These are phyloP conservation scores for Dioscorea zingiberensis DNA, from an alignment of 106 monocot genomes.

Conservation along the genomic window DNA sequence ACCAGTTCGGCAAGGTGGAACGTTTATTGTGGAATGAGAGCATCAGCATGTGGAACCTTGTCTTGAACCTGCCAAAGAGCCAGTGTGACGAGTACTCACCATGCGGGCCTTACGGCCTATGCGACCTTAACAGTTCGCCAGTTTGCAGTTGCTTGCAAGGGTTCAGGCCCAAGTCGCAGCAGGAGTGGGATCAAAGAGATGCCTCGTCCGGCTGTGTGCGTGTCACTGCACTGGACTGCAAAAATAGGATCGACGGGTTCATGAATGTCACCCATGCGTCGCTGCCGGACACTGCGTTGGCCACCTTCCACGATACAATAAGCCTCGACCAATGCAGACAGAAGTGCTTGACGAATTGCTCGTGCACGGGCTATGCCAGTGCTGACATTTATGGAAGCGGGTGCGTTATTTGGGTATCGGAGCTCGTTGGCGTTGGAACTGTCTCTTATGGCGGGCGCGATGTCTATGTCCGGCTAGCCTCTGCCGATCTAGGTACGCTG, in stretches of 20 bases:
- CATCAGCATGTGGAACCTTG: slow-evolving; percentile 15
- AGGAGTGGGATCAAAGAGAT: slow-evolving; percentile 24
- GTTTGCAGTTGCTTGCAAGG: slow-evolving; percentile 42
- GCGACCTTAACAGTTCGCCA: slow-evolving; percentile 18
- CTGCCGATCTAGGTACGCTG: not conserved
- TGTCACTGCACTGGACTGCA: slow-evolving; percentile 28
- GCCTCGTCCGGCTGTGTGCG: slow-evolving; percentile 30
- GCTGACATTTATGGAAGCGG: slow-evolving; percentile 6
- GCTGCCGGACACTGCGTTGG: slow-evolving; percentile 18
- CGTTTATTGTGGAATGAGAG: slow-evolving; percentile 21
- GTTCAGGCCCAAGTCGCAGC: slow-evolving; percentile 25
- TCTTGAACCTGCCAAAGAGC: slow-evolving; percentile 20
- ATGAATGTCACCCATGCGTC: slow-evolving; percentile 8
- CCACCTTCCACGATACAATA: slow-evolving; percentile 6
- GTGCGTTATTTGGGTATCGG: slow-evolving; percentile 11
- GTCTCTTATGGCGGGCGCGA: not conserved
- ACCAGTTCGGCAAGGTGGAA: slow-evolving; percentile 6
- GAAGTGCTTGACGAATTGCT: slow-evolving; percentile 8
- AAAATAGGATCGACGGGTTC: slow-evolving; percentile 30
- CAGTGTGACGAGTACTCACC: slow-evolving; percentile 22
- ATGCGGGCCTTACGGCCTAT: slow-evolving; percentile 44
- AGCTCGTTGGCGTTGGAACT: slow-evolving; percentile 4
- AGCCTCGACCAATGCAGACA: slow-evolving; percentile 1
- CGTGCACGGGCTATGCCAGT: slow-evolving; percentile 11
- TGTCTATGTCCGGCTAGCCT: slow-evolving; percentile 7